Base-by-base conservation (phyloP, 192 early-diverging fungal species). In the Backusella westeae region DNA sequence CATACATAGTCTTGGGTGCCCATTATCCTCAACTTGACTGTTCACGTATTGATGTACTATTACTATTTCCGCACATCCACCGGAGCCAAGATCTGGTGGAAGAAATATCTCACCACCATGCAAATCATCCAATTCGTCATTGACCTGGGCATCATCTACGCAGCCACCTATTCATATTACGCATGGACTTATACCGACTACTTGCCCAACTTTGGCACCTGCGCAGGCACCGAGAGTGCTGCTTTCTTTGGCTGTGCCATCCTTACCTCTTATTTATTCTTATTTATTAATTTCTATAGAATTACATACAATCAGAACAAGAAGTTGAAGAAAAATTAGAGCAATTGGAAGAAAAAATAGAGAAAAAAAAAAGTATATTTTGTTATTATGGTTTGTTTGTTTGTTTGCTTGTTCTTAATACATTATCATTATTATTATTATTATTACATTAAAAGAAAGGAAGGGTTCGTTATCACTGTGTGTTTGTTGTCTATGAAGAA, bases 41-140 rank as follows among this genome's bases (percentile, higher is more conserved):
- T 97, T 15, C 96, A 97, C 77, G 94, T 96, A 71, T 79, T 95
- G 53, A 97, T 97, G 96, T 95, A 95, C 84, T 94, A 92, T 78
- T 95, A 94, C 87, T 95, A 95, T 82, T 92, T 90, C 85, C 90
- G 89, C 69, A 91, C 93, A n/a, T 90, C 92, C 44, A 85, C 88
- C 67, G 87, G 92, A 44, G 91, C 91, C 79, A 85, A 87, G 79
- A 90, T 93, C 76, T 96, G 96, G 94, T 97, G 95, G 95, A 96
- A 96, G 84, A 90, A 94, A 81, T 92, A 94, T 78, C 84, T 97
- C 34, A 97, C 96, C 46, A 93, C 93, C 12, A 79, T 94, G 75
- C 96, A 97, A 85, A 97, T 97, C 74, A 78, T 85, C 66, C 96
- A 97, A 87, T 96, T 97, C 74, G 87, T 96, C 72, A 91, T 96